Conservation (phyloP, 495 filamentous ascomycete genomes). For the Astrocystis sublimbata region DNA sequence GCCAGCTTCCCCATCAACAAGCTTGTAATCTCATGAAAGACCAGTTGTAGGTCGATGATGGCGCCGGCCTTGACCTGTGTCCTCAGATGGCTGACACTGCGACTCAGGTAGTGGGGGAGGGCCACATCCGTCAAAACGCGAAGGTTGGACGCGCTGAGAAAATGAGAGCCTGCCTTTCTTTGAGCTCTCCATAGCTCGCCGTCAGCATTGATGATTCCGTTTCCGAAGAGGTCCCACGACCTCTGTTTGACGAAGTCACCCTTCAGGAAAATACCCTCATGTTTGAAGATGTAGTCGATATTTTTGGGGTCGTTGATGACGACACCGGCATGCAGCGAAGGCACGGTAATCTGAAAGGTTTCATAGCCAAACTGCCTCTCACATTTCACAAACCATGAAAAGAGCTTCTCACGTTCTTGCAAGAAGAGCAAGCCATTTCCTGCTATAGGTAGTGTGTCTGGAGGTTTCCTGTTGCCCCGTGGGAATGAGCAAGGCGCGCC, state of each 20-base stretch:
- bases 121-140: constrained; percentile 56
- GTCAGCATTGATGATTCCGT: constrained; percentile 65
- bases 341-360: constrained; percentile 58
- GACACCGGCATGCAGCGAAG: constrained; percentile 57
- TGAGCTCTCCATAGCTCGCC: constrained; percentile 62
- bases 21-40: constrained; percentile 62
- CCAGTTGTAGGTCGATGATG: constrained; percentile 52
- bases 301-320: constrained; percentile 61
- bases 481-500: neutral
- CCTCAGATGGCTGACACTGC: constrained; percentile 41
- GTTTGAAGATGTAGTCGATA: constrained; percentile 60
- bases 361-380: constrained; percentile 54
- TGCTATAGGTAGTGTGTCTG: constrained; percentile 56
- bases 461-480: constrained; percentile 43
- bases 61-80: constrained; percentile 19
- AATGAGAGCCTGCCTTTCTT: constrained; percentile 58
- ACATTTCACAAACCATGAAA: constrained; percentile 60
- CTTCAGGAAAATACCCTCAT: constrained; percentile 59
- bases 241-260: constrained; percentile 58
- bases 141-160: constrained; percentile 58
- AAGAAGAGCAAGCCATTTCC: constrained; percentile 62
- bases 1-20: constrained; percentile 62
- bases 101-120: constrained; percentile 51
- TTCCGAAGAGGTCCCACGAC: constrained; percentile 62
- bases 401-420: constrained; percentile 55